Evolutionary conservation across 495 filamentous ascomycete species (phyloP).

Genomic region (Corynascus novoguineensis): DNA sequence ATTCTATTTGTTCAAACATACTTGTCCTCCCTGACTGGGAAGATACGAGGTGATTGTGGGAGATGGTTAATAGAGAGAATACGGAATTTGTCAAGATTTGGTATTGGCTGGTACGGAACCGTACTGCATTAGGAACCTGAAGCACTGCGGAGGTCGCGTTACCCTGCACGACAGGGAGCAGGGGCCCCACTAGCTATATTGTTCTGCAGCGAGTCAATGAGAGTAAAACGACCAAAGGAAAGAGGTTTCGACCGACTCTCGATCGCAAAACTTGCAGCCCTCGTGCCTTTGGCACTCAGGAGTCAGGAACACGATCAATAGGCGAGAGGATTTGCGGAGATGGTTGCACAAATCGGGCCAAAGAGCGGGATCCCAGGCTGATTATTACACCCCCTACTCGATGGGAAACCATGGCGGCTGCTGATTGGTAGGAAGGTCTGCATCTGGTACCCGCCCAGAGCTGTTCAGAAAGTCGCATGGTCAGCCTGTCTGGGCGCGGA

Average conservation of each 20-base stretch:
- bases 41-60: background rate
- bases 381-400: background rate
- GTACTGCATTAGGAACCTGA: no score
- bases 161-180: background rate
- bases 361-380: background rate
- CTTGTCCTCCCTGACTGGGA: no score
- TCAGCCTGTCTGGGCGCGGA: background rate
- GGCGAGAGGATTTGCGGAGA: background rate
- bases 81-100: background rate
- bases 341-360: background rate
- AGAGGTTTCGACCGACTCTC: background rate
- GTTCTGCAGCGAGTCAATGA: background rate
- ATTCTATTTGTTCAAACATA: no score
- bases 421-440: conserved; percentile 10
- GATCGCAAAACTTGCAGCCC: background rate
- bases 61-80: background rate
- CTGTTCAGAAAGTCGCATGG: no score
- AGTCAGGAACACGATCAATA: background rate
- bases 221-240: background rate
- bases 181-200: background rate
- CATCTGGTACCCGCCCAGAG: conserved; percentile 4
- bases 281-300: background rate
- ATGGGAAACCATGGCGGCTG: background rate
- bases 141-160: no score
- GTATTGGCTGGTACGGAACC: background rate